Conservation (phyloP, 352 stramenopile genomes). For the Globisporangium camurandrum region DNA sequence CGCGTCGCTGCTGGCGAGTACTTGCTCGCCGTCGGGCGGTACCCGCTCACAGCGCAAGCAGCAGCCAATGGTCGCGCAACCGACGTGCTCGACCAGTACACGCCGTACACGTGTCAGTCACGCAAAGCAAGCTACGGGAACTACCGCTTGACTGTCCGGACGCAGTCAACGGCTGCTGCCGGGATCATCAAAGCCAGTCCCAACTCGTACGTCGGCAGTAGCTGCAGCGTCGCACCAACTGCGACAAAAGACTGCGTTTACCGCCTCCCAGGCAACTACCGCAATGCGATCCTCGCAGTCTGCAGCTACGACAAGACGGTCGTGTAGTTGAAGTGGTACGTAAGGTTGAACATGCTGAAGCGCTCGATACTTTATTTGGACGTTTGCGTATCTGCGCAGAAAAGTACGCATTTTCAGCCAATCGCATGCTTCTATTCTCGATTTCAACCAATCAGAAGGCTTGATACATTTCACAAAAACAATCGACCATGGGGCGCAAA, state of each 20-base stretch:
- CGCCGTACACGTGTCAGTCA: constrained; percentile 54
- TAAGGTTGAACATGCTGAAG: too few relatives aligned
- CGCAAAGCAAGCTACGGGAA: constrained; percentile 55
- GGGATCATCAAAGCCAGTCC: constrained; percentile 33
- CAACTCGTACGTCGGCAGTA: constrained; percentile 66
- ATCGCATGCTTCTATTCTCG: too few relatives aligned
- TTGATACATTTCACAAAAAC: too few relatives aligned
- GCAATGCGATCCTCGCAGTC: constrained; percentile 18
- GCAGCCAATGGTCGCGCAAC: constrained; percentile 27
- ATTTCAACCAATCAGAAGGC: too few relatives aligned
- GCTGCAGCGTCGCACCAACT: constrained; percentile 24
- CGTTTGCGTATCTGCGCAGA: too few relatives aligned
- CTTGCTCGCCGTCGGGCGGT: constrained; percentile 48
- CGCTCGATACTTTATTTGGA: too few relatives aligned
- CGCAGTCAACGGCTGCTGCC: constrained; percentile 21
- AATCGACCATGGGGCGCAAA: too few relatives aligned
- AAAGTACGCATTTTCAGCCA: too few relatives aligned
- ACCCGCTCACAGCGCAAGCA: constrained; percentile 33
- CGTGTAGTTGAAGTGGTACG: too few relatives aligned
- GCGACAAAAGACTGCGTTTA: constrained; percentile 37
- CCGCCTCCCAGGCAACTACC: constrained; percentile 31
- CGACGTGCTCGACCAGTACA: constrained; percentile 30
- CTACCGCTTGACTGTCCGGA: constrained; percentile 56
- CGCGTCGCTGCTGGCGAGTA: constrained; percentile 35
- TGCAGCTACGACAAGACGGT: constrained; percentile 44